A percentile compares a stretch with the other conserved stretches of the same genome.
These are phyloP conservation scores for Saccharomycopsis sp. DNA, from an alignment of 805 yeast genomes.

Conservation along the genomic window DNA sequence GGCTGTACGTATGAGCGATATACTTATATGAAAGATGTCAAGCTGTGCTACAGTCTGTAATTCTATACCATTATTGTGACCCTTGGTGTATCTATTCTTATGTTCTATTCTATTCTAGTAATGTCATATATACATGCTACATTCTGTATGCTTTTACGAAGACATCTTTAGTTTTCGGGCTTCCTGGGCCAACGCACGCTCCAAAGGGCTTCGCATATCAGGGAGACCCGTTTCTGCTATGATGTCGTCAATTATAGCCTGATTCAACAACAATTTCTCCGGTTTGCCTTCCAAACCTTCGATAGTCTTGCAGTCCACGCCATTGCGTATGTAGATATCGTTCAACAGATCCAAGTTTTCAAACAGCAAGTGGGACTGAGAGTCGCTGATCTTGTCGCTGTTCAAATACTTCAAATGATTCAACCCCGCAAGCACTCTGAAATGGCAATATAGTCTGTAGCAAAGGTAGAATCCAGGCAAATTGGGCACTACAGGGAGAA, in stretches of 20 bases:
- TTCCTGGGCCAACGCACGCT: slow-evolving; percentile 35
- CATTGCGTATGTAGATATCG: slow-evolving; percentile 3
- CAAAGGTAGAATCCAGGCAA: slow-evolving; percentile 42
- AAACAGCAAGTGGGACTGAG: slow-evolving; percentile 5
- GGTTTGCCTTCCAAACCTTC: background rate
- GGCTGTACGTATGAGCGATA: background rate
- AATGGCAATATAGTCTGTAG: slow-evolving; percentile 39
- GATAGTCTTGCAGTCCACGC: background rate
- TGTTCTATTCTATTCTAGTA: too few relatives aligned
- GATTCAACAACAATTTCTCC: slow-evolving; percentile 10
- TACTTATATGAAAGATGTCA: background rate
- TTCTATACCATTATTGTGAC: too few relatives aligned
- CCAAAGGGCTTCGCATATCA: slow-evolving; percentile 31
- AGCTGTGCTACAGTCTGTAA: background rate
- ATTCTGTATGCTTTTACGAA: too few relatives aligned
- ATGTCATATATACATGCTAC: too few relatives aligned
- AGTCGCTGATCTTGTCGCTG: slow-evolving; percentile 19
- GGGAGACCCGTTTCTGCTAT: slow-evolving; percentile 22
- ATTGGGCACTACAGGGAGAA: slow-evolving; percentile 40
- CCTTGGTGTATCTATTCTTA: too few relatives aligned
- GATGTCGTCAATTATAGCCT: slow-evolving; percentile 9
- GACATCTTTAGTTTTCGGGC: slow-evolving; percentile 24
- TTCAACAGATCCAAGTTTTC: background rate
- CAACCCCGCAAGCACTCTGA: slow-evolving; percentile 37
- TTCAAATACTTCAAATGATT: slow-evolving; percentile 37